phyloP scores from a whole-genome alignment of 495 filamentous ascomycete genomes.

The Copromyces sp. region DNA sequence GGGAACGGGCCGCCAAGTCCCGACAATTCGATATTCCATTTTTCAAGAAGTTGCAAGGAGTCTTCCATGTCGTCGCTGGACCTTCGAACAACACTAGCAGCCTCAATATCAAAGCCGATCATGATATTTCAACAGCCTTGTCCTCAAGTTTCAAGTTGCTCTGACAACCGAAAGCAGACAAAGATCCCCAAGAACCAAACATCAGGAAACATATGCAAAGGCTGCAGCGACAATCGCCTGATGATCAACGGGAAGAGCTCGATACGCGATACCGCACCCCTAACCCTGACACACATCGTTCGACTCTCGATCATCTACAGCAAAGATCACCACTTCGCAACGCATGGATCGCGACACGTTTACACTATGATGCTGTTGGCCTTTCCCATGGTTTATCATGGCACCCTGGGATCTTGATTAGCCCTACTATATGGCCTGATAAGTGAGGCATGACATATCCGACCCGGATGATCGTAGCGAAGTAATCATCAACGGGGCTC shows the following conservation, averaged over 20 bases:
- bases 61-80: neutral
- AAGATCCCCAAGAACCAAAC: neutral
- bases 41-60: neutral
- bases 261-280: neutral
- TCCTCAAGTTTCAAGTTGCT: neutral
- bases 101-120: neutral
- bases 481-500: neutral
- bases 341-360: neutral
- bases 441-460: neutral
- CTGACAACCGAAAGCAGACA: neutral
- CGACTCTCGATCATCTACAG: neutral
- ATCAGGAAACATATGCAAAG: neutral
- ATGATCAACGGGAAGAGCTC: neutral
- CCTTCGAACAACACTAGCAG: neutral
- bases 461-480: neutral
- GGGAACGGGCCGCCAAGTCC: neutral
- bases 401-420: neutral
- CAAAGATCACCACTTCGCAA: neutral
- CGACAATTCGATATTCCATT: neutral
- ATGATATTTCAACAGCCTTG: neutral
- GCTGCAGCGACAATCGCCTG: neutral
- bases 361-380: neutral
- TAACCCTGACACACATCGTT: neutral
- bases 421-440: neutral
- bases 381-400: neutral